A percentile compares a stretch with the other conserved stretches of the same genome.
Evolutionary conservation across 73 alveolate species (phyloP).

Genomic region (Uronychia setigera): DNA sequence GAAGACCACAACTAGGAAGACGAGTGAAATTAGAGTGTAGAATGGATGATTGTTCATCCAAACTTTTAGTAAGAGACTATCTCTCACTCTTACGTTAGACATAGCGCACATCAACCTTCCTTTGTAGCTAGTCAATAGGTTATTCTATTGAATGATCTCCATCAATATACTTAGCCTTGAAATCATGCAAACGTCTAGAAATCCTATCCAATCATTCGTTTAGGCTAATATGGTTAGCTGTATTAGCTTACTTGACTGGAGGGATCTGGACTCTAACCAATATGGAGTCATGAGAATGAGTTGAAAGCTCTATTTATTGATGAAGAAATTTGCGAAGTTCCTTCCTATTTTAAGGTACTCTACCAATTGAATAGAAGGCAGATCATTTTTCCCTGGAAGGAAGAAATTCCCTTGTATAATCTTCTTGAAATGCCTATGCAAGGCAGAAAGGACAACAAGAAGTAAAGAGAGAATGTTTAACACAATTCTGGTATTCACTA

Average conservation of each 20-base stretch:
- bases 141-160: background rate
- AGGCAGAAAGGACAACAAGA: background rate
- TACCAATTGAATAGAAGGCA: background rate
- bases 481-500: background rate
- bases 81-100: background rate
- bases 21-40: background rate
- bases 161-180: background rate
- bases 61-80: background rate
- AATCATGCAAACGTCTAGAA: background rate
- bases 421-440: background rate
- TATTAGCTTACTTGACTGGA: background rate
- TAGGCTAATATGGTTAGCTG: background rate
- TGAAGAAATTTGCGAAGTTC: background rate
- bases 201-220: background rate
- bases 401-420: background rate
- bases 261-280: background rate
- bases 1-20: background rate
- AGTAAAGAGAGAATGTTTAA: background rate
- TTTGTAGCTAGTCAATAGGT: background rate
- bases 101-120: conserved; percentile 1
- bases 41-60: background rate
- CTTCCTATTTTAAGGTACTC: background rate
- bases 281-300: background rate
- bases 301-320: background rate
- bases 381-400: background rate